Conservation (phyloP, 2,329 filamentous ascomycete species). For the Biscogniauxia sp. region DNA sequence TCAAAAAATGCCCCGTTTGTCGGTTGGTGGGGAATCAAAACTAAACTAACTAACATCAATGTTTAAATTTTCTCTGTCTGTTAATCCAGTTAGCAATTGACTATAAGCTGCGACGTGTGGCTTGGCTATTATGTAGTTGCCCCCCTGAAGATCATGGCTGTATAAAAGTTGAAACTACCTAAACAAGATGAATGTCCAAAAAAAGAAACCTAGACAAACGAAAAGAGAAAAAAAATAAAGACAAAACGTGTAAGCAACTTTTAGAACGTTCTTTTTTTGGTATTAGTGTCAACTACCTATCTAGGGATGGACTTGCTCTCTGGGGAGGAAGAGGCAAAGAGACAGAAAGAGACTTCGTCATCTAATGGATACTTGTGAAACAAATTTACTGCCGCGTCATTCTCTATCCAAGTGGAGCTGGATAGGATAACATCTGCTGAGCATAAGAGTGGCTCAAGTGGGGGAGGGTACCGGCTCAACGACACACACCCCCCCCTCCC, state of each 20-base stretch:
- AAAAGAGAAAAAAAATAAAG: background rate
- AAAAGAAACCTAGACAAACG: background rate
- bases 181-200: too few relatives aligned
- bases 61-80: too few relatives aligned
- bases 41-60: too few relatives aligned
- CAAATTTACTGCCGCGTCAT: background rate
- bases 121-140: too few relatives aligned
- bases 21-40: too few relatives aligned
- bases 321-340: background rate
- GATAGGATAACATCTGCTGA: background rate
- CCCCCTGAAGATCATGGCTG: background rate
- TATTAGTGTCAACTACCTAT: background rate
- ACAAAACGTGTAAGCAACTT: background rate
- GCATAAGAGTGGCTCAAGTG: background rate
- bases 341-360: background rate
- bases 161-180: background rate
- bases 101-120: too few relatives aligned
- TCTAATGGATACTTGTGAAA: background rate
- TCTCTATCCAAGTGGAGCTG: background rate
- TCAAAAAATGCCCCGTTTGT: too few relatives aligned
- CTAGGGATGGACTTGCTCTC: background rate
- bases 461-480: background rate
- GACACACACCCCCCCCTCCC: background rate
- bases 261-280: background rate
- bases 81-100: too few relatives aligned